A percentile compares a stretch with the other conserved stretches of the same genome.
These are phyloP conservation scores for Alternaria brassicae DNA, from an alignment of 2,329 filamentous ascomycete genomes.

Conservation along the genomic window DNA sequence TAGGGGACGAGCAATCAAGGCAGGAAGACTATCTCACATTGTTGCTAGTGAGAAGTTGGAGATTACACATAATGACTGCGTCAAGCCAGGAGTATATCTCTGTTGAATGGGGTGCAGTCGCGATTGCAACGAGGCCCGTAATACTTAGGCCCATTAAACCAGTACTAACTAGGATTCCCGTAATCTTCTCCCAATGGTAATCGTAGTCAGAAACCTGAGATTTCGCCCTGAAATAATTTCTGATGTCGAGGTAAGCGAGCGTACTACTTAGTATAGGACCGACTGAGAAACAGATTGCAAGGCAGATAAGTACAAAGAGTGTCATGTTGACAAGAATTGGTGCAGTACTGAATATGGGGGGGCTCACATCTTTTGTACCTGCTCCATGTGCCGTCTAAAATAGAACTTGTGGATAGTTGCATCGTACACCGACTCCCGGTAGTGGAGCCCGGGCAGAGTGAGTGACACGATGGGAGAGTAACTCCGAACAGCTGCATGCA, in stretches of 20 bases:
- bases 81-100: constrained; percentile 12
- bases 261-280: constrained; percentile 6
- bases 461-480: background rate
- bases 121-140: constrained; percentile 5
- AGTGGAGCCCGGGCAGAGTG: constrained; percentile 4
- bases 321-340: background rate
- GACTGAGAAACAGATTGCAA: constrained; percentile 10
- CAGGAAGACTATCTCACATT: constrained; percentile 5
- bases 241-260: constrained; percentile 9
- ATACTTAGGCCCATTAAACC: background rate
- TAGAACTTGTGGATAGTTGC: background rate
- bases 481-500: background rate
- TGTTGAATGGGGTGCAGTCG: constrained; percentile 6
- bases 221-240: background rate
- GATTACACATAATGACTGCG: constrained; percentile 14
- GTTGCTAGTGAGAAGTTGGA: constrained; percentile 8
- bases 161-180: background rate
- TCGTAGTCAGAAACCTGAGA: background rate
- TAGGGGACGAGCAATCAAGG: background rate
- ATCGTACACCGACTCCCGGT: background rate
- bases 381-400: background rate
- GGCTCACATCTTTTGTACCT: constrained; percentile 9
- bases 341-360: constrained; percentile 13
- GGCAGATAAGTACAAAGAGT: constrained; percentile 7
- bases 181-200: constrained; percentile 6